Evolutionary conservation across 768 basidiomycete species (phyloP).

Genomic region (Tricholoma sp.): DNA sequence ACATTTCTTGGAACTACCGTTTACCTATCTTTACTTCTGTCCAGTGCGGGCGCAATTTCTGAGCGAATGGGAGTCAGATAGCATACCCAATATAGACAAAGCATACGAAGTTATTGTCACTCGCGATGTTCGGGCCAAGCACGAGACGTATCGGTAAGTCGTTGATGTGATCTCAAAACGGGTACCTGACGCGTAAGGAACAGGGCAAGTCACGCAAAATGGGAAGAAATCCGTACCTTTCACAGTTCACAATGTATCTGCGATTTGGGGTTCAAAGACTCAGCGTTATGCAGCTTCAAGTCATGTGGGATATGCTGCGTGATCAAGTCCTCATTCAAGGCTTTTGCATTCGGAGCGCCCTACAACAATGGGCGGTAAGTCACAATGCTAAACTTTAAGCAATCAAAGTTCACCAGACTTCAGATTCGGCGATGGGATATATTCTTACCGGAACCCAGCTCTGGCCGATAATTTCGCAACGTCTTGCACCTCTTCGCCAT

Average conservation of each 20-base stretch:
- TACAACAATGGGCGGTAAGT: constrained; percentile 52
- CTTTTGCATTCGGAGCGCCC: constrained; percentile 50
- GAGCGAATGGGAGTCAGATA: constrained; percentile 48
- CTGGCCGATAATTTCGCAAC: constrained; percentile 57
- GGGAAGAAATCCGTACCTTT: constrained; percentile 52
- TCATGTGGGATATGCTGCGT: constrained; percentile 65
- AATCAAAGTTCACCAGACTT: neutral
- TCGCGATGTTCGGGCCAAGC: constrained; percentile 36
- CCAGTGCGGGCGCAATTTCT: constrained; percentile 44
- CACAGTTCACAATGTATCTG: constrained; percentile 65
- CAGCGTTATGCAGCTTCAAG: constrained; percentile 46
- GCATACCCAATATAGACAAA: constrained; percentile 42
- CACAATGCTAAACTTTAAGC: neutral
- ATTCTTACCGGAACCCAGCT: constrained; percentile 56
- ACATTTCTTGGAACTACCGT: constrained; percentile 5
- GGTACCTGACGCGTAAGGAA: constrained; percentile 3
- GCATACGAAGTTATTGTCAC: constrained; percentile 48
- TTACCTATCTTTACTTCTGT: constrained; percentile 12
- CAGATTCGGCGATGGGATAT: constrained; percentile 60
- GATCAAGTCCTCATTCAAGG: constrained; percentile 50
- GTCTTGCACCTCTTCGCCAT: constrained; percentile 62
- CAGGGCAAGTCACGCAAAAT: constrained; percentile 31
- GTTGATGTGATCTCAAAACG: neutral
- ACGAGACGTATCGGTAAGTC: constrained; percentile 46
- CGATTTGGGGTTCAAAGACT: constrained; percentile 54